A percentile compares a stretch with the other conserved stretches of the same genome.
Evolutionary conservation across 345 rosid genomes (phyloP).

Genomic region (Citrus cavaleriei): DNA sequence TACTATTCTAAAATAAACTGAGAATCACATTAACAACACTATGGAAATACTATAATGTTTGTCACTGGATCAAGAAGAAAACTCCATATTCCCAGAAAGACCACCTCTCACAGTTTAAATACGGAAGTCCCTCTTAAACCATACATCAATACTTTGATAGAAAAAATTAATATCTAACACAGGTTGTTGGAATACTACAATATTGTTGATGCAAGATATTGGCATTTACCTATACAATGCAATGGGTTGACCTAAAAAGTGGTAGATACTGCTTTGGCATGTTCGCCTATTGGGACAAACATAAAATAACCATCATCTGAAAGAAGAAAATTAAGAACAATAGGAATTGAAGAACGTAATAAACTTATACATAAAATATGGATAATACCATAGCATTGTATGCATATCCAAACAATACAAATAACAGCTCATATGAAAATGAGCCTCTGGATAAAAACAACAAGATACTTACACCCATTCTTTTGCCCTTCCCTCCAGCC

Average conservation of each 20-base stretch:
- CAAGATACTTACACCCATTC: slow-evolving; percentile 75
- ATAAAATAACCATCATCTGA: slow-evolving; percentile 40
- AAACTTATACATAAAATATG: not conserved
- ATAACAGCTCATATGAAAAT: not conserved
- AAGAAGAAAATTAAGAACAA: slow-evolving; percentile 23
- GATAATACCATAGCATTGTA: not conserved
- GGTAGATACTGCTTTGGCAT: slow-evolving; percentile 99
- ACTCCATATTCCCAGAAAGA: not conserved
- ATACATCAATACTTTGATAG: no score
- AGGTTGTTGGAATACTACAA: not conserved
- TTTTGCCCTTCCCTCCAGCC: slow-evolving; percentile 92
- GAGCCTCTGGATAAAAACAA: not conserved
- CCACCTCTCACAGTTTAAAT: not conserved
- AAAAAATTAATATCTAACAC: not conserved
- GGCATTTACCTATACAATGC: slow-evolving; percentile 80
- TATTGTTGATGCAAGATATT: slow-evolving; percentile 3
- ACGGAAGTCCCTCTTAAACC: not conserved
- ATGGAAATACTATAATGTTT: not conserved
- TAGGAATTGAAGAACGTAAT: slow-evolving; percentile 3
- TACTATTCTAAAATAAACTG: not conserved
- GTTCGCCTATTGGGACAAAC: slow-evolving; percentile 62
- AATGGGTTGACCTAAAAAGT: slow-evolving; percentile 85
- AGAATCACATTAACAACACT: not conserved
- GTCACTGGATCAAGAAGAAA: not conserved
- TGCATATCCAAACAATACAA: not conserved